phyloP scores from a whole-genome alignment of 805 yeast genomes.

The Starmerella stellata region DNA sequence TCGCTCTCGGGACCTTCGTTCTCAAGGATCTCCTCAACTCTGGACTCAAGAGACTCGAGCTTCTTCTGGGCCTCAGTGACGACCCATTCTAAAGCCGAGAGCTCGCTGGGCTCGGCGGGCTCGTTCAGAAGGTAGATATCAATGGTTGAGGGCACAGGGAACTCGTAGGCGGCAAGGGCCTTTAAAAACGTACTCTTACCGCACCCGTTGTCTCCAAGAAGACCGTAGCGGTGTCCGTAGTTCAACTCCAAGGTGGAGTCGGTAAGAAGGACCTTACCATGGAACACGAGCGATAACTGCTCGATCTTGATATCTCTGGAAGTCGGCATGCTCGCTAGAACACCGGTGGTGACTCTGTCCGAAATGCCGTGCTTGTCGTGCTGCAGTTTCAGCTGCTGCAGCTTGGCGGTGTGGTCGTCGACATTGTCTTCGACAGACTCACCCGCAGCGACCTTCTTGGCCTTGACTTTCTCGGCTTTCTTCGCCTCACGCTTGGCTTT shows the following conservation, averaged over 20 bases:
- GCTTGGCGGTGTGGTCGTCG: conserved; percentile 36
- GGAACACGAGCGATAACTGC: conserved; percentile 81
- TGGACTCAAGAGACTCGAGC: conserved; percentile 75
- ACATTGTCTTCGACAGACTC: conserved; percentile 32
- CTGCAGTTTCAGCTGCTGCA: conserved; percentile 77
- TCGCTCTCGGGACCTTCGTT: conserved; percentile 89
- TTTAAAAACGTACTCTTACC: conserved; percentile 93
- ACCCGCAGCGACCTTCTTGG: conserved; percentile 38
- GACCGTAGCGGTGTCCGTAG: conserved; percentile 94
- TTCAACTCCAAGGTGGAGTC: conserved; percentile 84
- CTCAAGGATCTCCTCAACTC: conserved; percentile 74
- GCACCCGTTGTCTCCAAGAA: conserved; percentile 96
- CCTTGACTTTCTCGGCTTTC: conserved; percentile 65
- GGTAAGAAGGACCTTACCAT: conserved; percentile 89
- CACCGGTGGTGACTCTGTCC: conserved; percentile 97
- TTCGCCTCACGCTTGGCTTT: conserved; percentile 98
- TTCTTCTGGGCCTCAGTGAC: conserved; percentile 91
- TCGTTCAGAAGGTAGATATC: conserved; percentile 89
- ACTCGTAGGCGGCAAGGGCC: conserved; percentile 89
- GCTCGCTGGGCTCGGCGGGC: conserved; percentile 91
- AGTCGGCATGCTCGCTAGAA: conserved; percentile 67
- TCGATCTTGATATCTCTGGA: conserved; percentile 87
- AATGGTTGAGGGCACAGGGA: conserved; percentile 78
- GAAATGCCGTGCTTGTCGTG: conserved; percentile 85
- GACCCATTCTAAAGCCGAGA: conserved; percentile 84